These are phyloP conservation scores for Moricandia arvensis DNA, from an alignment of 345 rosid genomes.

Conservation along the genomic window DNA sequence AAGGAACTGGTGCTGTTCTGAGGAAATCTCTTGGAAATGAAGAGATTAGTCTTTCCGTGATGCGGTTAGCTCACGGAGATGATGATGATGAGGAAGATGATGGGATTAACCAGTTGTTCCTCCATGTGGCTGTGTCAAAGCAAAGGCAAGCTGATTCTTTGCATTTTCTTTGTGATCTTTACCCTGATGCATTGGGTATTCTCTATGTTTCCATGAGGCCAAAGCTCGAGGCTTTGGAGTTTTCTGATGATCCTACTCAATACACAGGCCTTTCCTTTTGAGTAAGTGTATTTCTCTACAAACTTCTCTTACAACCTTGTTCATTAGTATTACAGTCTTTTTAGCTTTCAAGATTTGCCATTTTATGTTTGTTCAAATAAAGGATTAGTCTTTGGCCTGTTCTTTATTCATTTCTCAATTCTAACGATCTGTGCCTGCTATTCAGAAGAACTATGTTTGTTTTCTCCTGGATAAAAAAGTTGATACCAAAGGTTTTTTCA, in stretches of 20 bases:
- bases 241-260: constrained; percentile 43
- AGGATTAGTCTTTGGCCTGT: too few species aligned
- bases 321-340: neutral
- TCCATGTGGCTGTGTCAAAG: constrained; percentile 84
- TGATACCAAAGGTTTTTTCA: neutral
- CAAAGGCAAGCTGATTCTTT: constrained; percentile 60
- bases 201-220: constrained; percentile 83
- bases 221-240: constrained; percentile 43
- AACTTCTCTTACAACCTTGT: neutral
- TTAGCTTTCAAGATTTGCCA: too few species aligned
- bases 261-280: constrained; percentile 75
- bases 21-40: constrained; percentile 59
- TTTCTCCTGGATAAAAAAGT: neutral
- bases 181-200: constrained; percentile 90
- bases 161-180: constrained; percentile 83
- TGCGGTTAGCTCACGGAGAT: constrained; percentile 58
- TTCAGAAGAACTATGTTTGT: neutral
- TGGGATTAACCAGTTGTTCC: constrained; percentile 76
- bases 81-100: constrained; percentile 57
- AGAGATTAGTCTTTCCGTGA: constrained; percentile 64
- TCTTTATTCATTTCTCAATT: too few species aligned
- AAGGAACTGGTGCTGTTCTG: constrained; percentile 68
- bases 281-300: constrained; percentile 40
- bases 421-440: neutral
- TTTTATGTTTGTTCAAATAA: too few species aligned